Base-by-base conservation (phyloP, 306 rosid species). In the Prosopis cineraria region DNA sequence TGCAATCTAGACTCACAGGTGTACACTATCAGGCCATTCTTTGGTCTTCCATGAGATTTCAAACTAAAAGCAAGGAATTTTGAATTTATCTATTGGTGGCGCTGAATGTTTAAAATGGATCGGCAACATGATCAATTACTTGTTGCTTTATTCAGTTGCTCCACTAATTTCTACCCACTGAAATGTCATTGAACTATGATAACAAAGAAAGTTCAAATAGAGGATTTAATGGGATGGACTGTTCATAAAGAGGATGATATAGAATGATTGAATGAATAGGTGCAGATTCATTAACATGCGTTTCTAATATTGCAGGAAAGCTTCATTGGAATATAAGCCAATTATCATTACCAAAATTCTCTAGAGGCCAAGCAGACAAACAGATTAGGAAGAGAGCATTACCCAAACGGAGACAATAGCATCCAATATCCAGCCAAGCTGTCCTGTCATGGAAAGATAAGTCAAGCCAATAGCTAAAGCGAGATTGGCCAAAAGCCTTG, bases 361-460 rank as follows among this genome's bases (percentile, higher is more conserved):
- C 65, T 34, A 62, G 17, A 25, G 9, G n/a, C n/a, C 27, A 27
- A 53, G 4, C 16, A 80, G 76, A 78, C 29, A 39, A 48, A 19
- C 10, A 72, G 34, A 13, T 27, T 58, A 56, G 73, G 63, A 56
- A 67, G 73, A 56, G n/a, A 85, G 60, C 3, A 20, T 62, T 85
- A 92, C 99, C 99, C 99, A 91, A 87, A 93, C 86, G 84, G 99
- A 95, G 53, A 95, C 97, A 87, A 95, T 86, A 12, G 98, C 93
- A 87, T 93, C 99, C 85, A 93, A 89, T 73, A 95, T 78, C 99
- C 99, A 95, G 41, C 99, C 98, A 84, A 95, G 97, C 76, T 95
- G 98, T 59, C 99, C 99, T 39, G 98, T 95, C 73, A 94, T 31
- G n/a, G 98, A 90, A 68, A 95, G 97, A 81, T 95, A 95, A 64